Conservation (phyloP, 2,329 filamentous ascomycete species). For the Cladosporium sp. region DNA sequence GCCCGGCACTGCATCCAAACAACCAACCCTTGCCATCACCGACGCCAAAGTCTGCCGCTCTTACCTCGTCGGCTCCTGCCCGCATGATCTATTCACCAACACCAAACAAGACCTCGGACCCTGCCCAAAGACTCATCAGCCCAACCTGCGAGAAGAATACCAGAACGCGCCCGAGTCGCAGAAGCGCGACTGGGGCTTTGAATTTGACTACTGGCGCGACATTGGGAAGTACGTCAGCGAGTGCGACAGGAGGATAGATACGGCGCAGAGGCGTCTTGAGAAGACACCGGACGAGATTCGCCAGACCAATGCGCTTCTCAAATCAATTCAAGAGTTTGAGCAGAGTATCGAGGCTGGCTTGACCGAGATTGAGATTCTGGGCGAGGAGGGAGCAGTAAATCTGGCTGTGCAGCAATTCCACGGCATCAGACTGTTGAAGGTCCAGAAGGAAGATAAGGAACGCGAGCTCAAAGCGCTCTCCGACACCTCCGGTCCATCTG, state of each 20-base stretch:
- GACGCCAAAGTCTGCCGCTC: conserved; percentile 94
- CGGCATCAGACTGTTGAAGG: conserved; percentile 76
- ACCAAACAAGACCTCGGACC: conserved; percentile 95
- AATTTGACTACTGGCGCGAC: conserved; percentile 95
- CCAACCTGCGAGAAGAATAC: conserved; percentile 86
- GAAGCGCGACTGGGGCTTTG: conserved; percentile 80
- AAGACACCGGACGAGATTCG: conserved; percentile 98
- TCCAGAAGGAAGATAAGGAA: conserved; percentile 80
- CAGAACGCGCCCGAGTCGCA: conserved; percentile 70
- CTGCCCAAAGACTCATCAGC: conserved; percentile 85
- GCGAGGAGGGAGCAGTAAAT: conserved; percentile 76
- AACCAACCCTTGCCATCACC: conserved; percentile 79
- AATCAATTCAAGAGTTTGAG: conserved; percentile 78
- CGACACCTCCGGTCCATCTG: conserved; percentile 88
- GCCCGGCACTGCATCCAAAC: conserved; percentile 69
- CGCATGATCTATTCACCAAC: conserved; percentile 98
- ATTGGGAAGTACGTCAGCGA: conserved; percentile 96
- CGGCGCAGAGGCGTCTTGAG: conserved; percentile 83
- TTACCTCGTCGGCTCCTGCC: conserved; percentile 89
- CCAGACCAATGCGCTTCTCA: conserved; percentile 87
- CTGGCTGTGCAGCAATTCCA: conserved; percentile 85
- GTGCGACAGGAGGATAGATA: conserved; percentile 90
- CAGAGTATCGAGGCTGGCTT: conserved; percentile 78
- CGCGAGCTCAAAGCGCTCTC: conserved; percentile 85
- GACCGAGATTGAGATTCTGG: conserved; percentile 81